These are phyloP conservation scores for Aspergillus sp. DNA, from an alignment of 2,329 filamentous ascomycete genomes.

Conservation along the genomic window DNA sequence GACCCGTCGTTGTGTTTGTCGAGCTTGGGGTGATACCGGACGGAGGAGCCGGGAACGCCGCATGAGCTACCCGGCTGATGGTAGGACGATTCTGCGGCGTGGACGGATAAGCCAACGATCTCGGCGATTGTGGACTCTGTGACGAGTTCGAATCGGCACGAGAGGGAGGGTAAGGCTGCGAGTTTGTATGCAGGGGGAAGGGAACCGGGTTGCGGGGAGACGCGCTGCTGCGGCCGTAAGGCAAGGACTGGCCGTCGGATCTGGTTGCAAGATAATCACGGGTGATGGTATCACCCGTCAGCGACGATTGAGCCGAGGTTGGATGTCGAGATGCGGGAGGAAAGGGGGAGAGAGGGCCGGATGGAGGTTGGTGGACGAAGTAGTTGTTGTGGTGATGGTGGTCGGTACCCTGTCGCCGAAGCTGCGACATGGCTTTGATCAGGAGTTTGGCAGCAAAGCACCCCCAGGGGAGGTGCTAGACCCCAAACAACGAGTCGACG, in stretches of 20 bases:
- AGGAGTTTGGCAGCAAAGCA: conserved; percentile 13
- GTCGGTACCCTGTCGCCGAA: conserved; percentile 29
- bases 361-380: conserved; percentile 14
- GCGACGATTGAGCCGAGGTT: conserved; percentile 12
- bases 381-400: neutral
- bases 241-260: conserved; percentile 25
- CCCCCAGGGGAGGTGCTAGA: conserved; percentile 10
- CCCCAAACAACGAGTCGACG: conserved; percentile 12
- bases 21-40: conserved; percentile 19
- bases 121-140: conserved; percentile 26
- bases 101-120: conserved; percentile 22
- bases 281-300: conserved; percentile 31
- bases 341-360: neutral
- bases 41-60: conserved; percentile 28
- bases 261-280: conserved; percentile 34
- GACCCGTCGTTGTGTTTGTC: conserved; percentile 15
- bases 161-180: conserved; percentile 18
- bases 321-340: conserved; percentile 8
- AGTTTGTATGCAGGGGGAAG: conserved; percentile 31
- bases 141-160: conserved; percentile 23
- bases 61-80: conserved; percentile 26
- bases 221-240: conserved; percentile 18
- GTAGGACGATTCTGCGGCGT: conserved; percentile 22
- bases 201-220: conserved; percentile 28
- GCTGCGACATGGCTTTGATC: conserved; percentile 36